Percentiles rank a stretch among this genome's conserved stretches.
Evolutionary conservation across 169 alveolate species (phyloP).

Genomic region (Eimeria brunetti): DNA sequence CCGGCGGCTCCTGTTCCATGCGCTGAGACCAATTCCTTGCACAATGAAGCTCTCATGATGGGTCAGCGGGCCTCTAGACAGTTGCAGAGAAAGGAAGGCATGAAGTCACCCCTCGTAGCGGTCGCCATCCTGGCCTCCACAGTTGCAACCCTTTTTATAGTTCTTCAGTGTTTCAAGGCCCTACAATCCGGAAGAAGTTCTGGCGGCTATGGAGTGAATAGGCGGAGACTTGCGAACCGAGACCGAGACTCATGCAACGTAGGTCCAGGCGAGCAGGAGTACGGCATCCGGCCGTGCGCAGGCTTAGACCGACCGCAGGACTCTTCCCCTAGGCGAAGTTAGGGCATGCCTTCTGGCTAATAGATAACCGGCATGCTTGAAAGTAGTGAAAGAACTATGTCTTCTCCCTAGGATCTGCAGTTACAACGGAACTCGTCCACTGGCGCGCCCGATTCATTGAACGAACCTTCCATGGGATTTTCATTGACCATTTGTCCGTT

Average conservation of each 20-base stretch:
- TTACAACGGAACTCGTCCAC: background rate
- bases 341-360: background rate
- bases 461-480: background rate
- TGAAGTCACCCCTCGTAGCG: background rate
- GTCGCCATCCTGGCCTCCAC: background rate
- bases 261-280: background rate
- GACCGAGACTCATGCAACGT: background rate
- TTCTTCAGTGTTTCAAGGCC: conserved; percentile 1
- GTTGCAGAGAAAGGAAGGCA: background rate
- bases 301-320: background rate
- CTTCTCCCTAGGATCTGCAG: background rate
- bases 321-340: background rate
- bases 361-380: background rate
- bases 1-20: background rate
- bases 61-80: background rate
- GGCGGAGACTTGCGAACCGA: background rate
- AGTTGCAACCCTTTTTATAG: background rate
- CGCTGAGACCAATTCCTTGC: background rate
- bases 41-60: background rate
- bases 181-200: background rate
- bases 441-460: background rate
- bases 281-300: background rate
- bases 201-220: background rate
- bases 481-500: background rate
- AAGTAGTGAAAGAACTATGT: too few relatives aligned